Conservation (phyloP, 1,284 basidiomycete species). For the Pseudozyma sp. region DNA sequence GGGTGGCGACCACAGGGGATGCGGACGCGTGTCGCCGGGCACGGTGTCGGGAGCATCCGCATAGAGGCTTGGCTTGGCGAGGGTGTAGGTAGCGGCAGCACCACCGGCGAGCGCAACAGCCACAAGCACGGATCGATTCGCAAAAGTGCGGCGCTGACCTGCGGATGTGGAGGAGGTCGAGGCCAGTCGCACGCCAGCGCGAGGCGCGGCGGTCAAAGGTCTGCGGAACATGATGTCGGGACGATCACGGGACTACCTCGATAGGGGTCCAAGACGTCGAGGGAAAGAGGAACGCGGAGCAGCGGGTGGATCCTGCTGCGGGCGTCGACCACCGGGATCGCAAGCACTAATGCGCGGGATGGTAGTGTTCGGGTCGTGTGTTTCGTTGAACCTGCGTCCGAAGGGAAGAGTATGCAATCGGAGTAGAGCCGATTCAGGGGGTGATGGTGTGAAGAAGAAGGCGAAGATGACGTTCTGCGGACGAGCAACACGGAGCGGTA, state of each 20-base stretch:
- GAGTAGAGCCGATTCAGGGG: background rate
- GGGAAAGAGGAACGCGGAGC: background rate
- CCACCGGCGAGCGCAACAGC: conserved; percentile 38
- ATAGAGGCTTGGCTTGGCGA: conserved; percentile 25
- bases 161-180: conserved; percentile 39
- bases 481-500: background rate
- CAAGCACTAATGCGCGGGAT: background rate
- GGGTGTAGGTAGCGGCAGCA: conserved; percentile 39
- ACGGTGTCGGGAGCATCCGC: conserved; percentile 50
- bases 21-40: conserved; percentile 59
- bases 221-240: conserved; percentile 42
- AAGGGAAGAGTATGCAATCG: background rate
- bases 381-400: background rate
- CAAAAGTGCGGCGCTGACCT: conserved; percentile 22
- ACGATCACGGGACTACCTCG: too few relatives aligned
- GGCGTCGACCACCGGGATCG: background rate
- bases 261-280: background rate
- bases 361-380: background rate
- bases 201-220: conserved; percentile 26
- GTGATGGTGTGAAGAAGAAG: background rate
- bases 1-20: conserved; percentile 65
- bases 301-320: conserved; percentile 7
- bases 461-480: background rate
- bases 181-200: conserved; percentile 42
- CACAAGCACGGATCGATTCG: conserved; percentile 26